A percentile compares a stretch with the other conserved stretches of the same genome.
phyloP scores from a whole-genome alignment of 202 grass and related monocot genomes.

The Setaria viridis region DNA sequence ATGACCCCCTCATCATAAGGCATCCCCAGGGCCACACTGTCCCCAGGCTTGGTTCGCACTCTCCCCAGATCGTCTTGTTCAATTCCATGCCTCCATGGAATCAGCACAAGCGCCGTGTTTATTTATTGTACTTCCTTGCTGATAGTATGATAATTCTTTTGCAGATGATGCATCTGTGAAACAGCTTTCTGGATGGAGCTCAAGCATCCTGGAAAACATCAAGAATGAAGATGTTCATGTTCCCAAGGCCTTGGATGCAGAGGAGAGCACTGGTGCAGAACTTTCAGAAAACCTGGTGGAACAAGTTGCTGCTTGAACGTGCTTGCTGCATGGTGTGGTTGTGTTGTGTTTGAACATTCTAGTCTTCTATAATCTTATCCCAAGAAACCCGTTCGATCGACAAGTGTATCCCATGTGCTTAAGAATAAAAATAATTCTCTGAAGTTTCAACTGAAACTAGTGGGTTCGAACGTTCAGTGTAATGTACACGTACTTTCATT shows the following conservation, averaged over 20 bases:
- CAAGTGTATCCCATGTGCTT: not conserved
- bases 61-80: constrained; percentile 1
- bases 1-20: constrained; percentile 74
- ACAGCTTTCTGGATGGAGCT: constrained; percentile 69
- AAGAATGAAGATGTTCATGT: not conserved
- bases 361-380: not conserved
- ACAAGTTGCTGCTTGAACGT: constrained; percentile 47
- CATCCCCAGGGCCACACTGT: constrained; percentile 93
- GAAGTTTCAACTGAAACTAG: constrained; percentile 13
- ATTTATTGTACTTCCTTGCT: not conserved
- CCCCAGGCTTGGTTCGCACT: constrained; percentile 73
- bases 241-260: constrained; percentile 4
- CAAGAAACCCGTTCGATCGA: not conserved
- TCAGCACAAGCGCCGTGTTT: not conserved
- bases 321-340: not conserved
- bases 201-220: constrained; percentile 48
- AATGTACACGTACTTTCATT: not conserved
- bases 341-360: not conserved
- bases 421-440: not conserved
- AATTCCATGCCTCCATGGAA: not conserved
- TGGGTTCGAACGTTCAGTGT: not conserved
- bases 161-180: constrained; percentile 69
- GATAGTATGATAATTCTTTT: constrained; percentile 8
- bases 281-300: constrained; percentile 38
- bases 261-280: constrained; percentile 1